Evolutionary conservation across 768 basidiomycete genomes (phyloP), one percentile per base, ranked within the genome.

Genomic region (Atractiella rhizophila): DNA sequence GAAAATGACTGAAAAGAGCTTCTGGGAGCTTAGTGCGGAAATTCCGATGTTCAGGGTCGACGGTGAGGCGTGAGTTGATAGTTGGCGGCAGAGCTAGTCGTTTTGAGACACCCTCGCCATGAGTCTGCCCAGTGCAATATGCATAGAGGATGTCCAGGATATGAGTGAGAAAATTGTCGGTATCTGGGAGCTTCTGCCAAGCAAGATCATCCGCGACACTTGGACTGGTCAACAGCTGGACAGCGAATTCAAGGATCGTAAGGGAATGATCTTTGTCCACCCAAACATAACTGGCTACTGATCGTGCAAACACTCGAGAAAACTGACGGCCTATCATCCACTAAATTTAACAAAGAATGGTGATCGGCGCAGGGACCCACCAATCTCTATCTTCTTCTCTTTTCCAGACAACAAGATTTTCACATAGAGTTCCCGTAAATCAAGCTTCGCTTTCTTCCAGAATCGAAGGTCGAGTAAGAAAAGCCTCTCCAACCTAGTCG

Each of bases 21-120:
- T 79, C 74, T 85, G 79, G 61, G 8, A 86, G 76, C 57, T 94
- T 94, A n/a, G 15, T 78, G 81, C 58, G 79, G 76, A 70, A 91
- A 91, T 0, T 79, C 75, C 43, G 72, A 70, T 28, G 72, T 35
- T 91, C 86, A 29, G 81, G 74, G 45, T 86, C 79, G 39, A 91
- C 57, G 16, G 51, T n/a, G 35, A 55, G 51, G 54, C 52, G 49
- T 34, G 15, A 39, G 28, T 7, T 25, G 37, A 28, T 56, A 50
- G 15, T 59, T 61, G 60, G 37, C 49, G 56, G 25, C 67, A 54
- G 46, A 83, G 74, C 32, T 42, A 38, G 39, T 32, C 69, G 68
- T 57, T 74, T 76, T 13, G 28, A 15, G 48, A 45, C 36, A 19
- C 39, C 24, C 26, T 20, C 9, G 7, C 10, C n/a, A 31, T 33